Base-by-base conservation (phyloP, 2,329 filamentous ascomycete genomes). In the Phyllosticta capitalensis region DNA sequence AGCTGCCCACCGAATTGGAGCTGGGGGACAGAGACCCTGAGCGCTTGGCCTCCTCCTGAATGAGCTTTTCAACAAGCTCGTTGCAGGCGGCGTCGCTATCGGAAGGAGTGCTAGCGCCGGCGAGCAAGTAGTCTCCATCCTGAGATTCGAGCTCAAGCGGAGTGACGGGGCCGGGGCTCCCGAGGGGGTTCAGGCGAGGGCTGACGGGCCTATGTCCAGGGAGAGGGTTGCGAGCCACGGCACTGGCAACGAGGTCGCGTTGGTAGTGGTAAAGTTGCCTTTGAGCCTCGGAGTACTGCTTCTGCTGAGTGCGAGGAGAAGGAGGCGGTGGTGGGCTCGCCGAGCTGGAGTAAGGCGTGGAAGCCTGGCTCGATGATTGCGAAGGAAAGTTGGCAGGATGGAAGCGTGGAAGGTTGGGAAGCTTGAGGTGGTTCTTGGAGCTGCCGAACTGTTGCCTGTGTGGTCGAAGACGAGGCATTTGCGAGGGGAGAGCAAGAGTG, bases 361-460 rank as follows among this genome's bases (percentile, higher is more conserved):
- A 69, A 55, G 68, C 67, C 12, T 65, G 61, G 56, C 74, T 78
- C 14, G 72, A 72, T 52, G 68, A 67, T 53, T 71, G 64, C 38
- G 73, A 75, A 9, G 76, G 73, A 65, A 76, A 81, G 67, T 80
- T 80, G 63, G 78, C 77, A 6, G 79, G 79, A 61, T 81, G 79
- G 70, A 79, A 81, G 61, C 77, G 74, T 52, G 78, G 79, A 49
- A 81, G 70, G 1, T 74, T 75, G n/a, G 78, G 76, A 14, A 81
- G 68, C 59, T 75, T 75, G 38, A 80, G 68, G 24, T 72, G 70
- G 26, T 66, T 68, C 54, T 69, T 66, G 28, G 69, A 70, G 55
- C 69, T 68, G 50, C 68, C 67, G 52, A 71, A 71, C 14, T 71
- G 70, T 53, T 72, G 70, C 54, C 68, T 72, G 59, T 66, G 56